Evolutionary conservation across 1,139 yeast species (phyloP), one percentile per base, ranked within the genome.

Genomic region (Hyphopichia khmerensis): DNA sequence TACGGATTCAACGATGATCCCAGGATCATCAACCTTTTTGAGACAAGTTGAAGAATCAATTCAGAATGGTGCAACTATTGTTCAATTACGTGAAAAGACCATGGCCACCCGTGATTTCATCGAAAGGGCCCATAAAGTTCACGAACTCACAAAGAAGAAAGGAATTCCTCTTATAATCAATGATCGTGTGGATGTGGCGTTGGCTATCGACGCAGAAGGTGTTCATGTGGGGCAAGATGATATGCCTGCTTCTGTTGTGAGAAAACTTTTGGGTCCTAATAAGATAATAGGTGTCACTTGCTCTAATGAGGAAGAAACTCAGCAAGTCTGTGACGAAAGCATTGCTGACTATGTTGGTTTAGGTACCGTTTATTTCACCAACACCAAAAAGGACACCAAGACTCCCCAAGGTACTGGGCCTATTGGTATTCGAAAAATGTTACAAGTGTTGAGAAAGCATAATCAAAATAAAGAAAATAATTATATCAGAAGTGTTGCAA

Each of bases 191-290:
- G 98, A 91, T 57, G 89, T 91, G 6, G 97, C 96, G 0, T 67
- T 90, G 40, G 97, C 97, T 0, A 72, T 88, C 42, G 95, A 79
- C 53, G 96, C 96, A 0, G 96, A 90, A 46, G 96, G 96, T 30
- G 85, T 91, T 14, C 98, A 91, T 65, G 89, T 91, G 17, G 98
- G 98, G 1, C 97, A 90, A 60, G 93, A 85, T 44, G 98, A 91
- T 57, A 87, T 91, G 88, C 77, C 77, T 2, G 84, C 85, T 2
- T 60, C 62, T 1, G 50, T 72, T 23, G 95, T 80, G 0, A 64
- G 97, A 34, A 59, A 69, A 51, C 55, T 87, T 34, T 62, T 91
- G 19, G 96, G 96, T 0, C 77, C 82, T 1, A 71, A 79, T 45
- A 88, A 84, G 65, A 84, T 91, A 45, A 60, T 91, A 36, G 98